A percentile compares a stretch with the other conserved stretches of the same genome.
Conservation (phyloP, 2,329 filamentous ascomycete genomes). For the Exophiala oligosperma region DNA sequence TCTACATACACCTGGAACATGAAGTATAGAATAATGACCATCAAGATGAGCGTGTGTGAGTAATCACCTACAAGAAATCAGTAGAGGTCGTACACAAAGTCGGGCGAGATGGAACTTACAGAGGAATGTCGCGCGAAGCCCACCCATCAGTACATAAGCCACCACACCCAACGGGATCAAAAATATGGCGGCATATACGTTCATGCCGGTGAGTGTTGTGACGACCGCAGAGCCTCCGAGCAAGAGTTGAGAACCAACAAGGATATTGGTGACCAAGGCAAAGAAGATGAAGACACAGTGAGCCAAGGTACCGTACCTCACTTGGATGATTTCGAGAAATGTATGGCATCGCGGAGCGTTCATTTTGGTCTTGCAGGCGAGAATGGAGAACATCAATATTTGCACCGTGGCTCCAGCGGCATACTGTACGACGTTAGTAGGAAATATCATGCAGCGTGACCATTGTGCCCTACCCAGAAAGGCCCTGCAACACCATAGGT, state of each 20-base stretch:
- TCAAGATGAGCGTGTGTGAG: constrained; percentile 69
- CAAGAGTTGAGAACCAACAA: constrained; percentile 64
- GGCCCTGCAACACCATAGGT: constrained; percentile 68
- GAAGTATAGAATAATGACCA: constrained; percentile 80
- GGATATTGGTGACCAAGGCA: constrained; percentile 77
- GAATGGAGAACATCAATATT: constrained; percentile 82
- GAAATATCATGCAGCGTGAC: constrained; percentile 51
- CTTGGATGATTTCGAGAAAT: constrained; percentile 78
- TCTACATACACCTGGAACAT: constrained; percentile 60
- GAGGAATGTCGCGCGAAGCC: constrained; percentile 31
- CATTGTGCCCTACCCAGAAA: constrained; percentile 49
- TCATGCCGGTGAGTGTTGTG: constrained; percentile 65
- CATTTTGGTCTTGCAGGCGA: constrained; percentile 52
- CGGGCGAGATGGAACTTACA: not conserved
- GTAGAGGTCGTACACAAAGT: constrained; percentile 39
- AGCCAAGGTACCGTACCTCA: constrained; percentile 71
- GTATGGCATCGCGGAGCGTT: constrained; percentile 39
- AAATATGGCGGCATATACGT: constrained; percentile 77
- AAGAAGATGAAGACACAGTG: constrained; percentile 81
- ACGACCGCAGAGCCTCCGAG: constrained; percentile 15
- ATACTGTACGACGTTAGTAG: constrained; percentile 39
- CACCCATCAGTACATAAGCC: constrained; percentile 68
- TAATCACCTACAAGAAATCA: constrained; percentile 59
- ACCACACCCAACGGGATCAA: constrained; percentile 77
- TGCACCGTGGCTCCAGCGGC: constrained; percentile 75